Evolutionary conservation across 106 monocot genomes (phyloP).

Genomic region (Dendrobium officinale): DNA sequence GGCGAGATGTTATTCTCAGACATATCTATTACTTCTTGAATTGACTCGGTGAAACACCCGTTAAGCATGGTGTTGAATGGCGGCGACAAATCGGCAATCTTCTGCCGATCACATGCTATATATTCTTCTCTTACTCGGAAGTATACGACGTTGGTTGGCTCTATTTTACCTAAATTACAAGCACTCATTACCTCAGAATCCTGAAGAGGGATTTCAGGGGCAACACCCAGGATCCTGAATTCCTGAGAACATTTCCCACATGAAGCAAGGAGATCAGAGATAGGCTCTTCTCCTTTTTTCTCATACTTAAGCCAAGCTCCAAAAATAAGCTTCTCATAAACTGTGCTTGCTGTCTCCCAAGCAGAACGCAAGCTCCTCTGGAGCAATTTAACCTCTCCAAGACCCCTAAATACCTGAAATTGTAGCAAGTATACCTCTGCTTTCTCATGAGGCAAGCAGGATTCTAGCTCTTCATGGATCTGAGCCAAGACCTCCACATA

Average conservation of each 20-base stretch:
- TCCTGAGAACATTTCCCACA: constrained; percentile 86
- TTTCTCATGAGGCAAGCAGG: constrained; percentile 39
- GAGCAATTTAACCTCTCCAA: constrained; percentile 82
- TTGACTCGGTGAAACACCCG: constrained; percentile 82
- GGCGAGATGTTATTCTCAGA: constrained; percentile 84
- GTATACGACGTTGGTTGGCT: constrained; percentile 29
- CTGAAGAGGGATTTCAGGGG: constrained; percentile 39
- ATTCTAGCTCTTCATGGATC: constrained; percentile 93
- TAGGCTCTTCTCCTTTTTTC: constrained; percentile 75
- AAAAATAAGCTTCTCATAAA: constrained; percentile 77
- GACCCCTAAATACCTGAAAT: constrained; percentile 82
- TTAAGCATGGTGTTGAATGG: constrained; percentile 90
- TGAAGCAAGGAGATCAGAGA: constrained; percentile 81
- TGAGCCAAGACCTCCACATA: constrained; percentile 83
- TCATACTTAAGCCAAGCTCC: constrained; percentile 90
- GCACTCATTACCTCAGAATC: background rate
- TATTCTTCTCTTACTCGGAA: constrained; percentile 61
- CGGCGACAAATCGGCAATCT: constrained; percentile 65
- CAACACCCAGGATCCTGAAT: constrained; percentile 47
- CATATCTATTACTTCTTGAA: constrained; percentile 67
- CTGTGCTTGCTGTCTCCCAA: constrained; percentile 52
- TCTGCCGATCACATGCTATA: constrained; percentile 58
- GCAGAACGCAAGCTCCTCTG: constrained; percentile 83
- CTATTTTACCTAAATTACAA: constrained; percentile 6
- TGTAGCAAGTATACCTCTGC: constrained; percentile 76